A percentile compares a stretch with the other conserved stretches of the same genome.
Conservation (phyloP, 1,284 basidiomycete genomes). For the Puccinia brachypodii region DNA sequence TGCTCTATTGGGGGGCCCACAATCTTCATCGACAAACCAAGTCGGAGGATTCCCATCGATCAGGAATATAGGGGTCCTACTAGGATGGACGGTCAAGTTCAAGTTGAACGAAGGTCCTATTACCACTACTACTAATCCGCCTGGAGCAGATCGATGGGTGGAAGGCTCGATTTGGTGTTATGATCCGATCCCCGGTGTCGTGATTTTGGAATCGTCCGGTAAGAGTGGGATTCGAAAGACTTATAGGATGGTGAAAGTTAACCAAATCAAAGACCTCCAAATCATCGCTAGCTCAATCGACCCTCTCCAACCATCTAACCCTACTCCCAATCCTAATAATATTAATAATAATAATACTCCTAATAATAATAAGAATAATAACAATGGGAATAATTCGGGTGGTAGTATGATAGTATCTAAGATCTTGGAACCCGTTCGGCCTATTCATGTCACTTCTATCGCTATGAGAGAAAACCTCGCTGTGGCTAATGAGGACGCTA, state of each 20-base stretch:
- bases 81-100: constrained; percentile 43
- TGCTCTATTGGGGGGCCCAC: neutral
- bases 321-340: too few relatives aligned
- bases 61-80: constrained; percentile 24
- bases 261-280: constrained; percentile 44
- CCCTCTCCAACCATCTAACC: neutral
- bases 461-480: constrained; percentile 14
- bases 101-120: constrained; percentile 28
- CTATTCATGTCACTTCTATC: constrained; percentile 34
- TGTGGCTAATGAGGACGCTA: constrained; percentile 31
- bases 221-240: constrained; percentile 6
- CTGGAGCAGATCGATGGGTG: constrained; percentile 21
- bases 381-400: too few relatives aligned
- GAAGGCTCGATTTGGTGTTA: constrained; percentile 46
- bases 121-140: neutral
- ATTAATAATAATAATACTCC: neutral
- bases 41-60: neutral
- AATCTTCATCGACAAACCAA: neutral
- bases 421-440: constrained; percentile 43
- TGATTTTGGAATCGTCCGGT: constrained; percentile 31
- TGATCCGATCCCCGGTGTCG: constrained; percentile 38
- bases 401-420: constrained; percentile 12
- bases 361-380: neutral
- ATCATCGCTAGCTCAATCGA: constrained; percentile 4
- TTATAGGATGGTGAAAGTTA: constrained; percentile 44